phyloP scores from a whole-genome alignment of 805 yeast genomes.

The Ogataea zsoltii region DNA sequence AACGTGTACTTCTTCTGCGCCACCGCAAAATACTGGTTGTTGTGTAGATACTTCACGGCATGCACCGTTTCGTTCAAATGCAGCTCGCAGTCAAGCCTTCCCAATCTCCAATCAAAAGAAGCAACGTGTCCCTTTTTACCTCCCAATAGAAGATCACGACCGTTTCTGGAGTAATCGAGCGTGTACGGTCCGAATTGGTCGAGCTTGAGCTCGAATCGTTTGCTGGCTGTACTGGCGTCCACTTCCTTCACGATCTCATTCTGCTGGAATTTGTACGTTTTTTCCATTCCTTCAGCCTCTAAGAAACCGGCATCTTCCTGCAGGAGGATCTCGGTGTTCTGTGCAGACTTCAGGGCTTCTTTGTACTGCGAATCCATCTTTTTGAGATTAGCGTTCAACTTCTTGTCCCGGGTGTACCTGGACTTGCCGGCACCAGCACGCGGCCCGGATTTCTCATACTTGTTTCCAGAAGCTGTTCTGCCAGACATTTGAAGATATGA shows the following conservation, averaged over 20 bases:
- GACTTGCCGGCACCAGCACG: constrained; percentile 1
- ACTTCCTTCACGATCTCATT: constrained; percentile 74
- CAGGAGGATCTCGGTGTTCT: constrained; percentile 79
- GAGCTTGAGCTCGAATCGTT: constrained; percentile 71
- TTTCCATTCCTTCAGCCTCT: constrained; percentile 96
- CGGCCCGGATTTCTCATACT: not conserved
- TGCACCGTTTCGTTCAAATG: constrained; percentile 86
- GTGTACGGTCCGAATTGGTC: constrained; percentile 85
- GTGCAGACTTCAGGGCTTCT: constrained; percentile 80
- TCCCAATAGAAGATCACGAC: constrained; percentile 79
- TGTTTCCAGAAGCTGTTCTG: not conserved
- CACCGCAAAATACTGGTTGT: constrained; percentile 91
- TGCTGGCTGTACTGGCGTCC: constrained; percentile 72
- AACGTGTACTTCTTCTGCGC: constrained; percentile 95
- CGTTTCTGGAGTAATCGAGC: constrained; percentile 81
- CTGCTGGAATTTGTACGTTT: constrained; percentile 82
- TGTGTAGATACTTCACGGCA: constrained; percentile 88
- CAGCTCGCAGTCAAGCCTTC: constrained; percentile 77
- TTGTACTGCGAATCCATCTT: constrained; percentile 69
- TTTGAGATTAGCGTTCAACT: constrained; percentile 64
- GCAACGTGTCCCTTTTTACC: constrained; percentile 96
- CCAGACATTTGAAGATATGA: not conserved
- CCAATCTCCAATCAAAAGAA: constrained; percentile 92
- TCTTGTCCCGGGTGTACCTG: constrained; percentile 42
- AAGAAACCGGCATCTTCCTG: constrained; percentile 84